Evolutionary conservation across 2,329 filamentous ascomycete species (phyloP).

Genomic region (Pyrenophora teres): DNA sequence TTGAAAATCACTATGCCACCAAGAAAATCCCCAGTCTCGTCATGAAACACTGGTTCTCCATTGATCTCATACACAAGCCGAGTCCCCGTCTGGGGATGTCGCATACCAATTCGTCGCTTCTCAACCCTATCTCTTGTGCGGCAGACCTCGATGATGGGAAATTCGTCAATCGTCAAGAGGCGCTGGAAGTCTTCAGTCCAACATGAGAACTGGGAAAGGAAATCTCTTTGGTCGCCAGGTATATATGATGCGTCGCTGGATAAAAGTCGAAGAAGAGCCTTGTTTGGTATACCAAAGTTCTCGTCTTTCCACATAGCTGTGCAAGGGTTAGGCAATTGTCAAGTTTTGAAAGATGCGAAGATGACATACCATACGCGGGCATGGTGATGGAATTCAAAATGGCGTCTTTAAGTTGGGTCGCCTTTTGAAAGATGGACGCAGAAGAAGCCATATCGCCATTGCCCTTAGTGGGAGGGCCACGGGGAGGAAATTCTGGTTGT

Average conservation of each 20-base stretch:
- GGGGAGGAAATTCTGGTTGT: constrained; percentile 66
- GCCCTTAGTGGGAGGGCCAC: constrained; percentile 64
- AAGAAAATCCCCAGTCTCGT: constrained; percentile 70
- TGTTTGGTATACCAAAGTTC: constrained; percentile 74
- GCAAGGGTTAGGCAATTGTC: neutral
- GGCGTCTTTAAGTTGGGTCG: constrained; percentile 75
- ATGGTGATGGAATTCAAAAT: constrained; percentile 75
- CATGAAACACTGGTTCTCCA: constrained; percentile 70
- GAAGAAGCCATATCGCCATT: constrained; percentile 57
- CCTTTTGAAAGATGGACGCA: constrained; percentile 72
- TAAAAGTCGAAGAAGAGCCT: constrained; percentile 57
- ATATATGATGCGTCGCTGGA: constrained; percentile 46
- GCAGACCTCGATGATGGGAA: constrained; percentile 69
- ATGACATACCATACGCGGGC: constrained; percentile 63
- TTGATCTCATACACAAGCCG: constrained; percentile 66
- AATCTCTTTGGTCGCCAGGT: constrained; percentile 51
- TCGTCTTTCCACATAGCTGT: constrained; percentile 79
- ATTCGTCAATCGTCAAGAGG: constrained; percentile 62
- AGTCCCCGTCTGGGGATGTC: constrained; percentile 58
- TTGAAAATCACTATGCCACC: constrained; percentile 73
- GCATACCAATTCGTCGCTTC: constrained; percentile 64
- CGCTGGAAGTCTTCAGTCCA: constrained; percentile 70
- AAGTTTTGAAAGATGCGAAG: neutral
- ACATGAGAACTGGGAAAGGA: constrained; percentile 64
- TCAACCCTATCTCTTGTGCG: constrained; percentile 64